Percentiles rank a stretch among this genome's conserved stretches.
Conservation (phyloP, 2,329 filamentous ascomycete genomes). For the Microdochium nivale region DNA sequence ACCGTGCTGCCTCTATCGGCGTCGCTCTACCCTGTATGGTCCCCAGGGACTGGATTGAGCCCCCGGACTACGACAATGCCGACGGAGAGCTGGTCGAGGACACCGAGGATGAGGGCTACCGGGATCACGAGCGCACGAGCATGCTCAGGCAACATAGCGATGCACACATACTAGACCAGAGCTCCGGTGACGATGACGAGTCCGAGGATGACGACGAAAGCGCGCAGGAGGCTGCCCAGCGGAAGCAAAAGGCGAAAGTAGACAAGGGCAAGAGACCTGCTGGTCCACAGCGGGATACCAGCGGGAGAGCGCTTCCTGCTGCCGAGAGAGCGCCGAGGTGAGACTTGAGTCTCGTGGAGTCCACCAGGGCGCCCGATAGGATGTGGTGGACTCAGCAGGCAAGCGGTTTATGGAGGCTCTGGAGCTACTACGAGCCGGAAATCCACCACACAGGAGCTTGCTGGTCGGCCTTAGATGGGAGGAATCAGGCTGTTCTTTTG, state of each 20-base stretch:
- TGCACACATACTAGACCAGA: constrained; percentile 12
- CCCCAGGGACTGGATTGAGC: constrained; percentile 71
- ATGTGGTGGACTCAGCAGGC: background rate
- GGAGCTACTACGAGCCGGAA: too few species aligned
- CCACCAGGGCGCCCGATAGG: background rate
- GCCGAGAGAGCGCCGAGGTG: background rate
- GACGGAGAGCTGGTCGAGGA: constrained; percentile 61
- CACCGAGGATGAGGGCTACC: constrained; percentile 33
- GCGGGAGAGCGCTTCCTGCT: constrained; percentile 7
- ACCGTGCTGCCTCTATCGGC: constrained; percentile 76
- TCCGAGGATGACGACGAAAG: constrained; percentile 9
- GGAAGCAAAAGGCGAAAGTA: constrained; percentile 4
- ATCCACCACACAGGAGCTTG: too few species aligned
- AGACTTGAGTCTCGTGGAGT: background rate
- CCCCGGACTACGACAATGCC: constrained; percentile 65
- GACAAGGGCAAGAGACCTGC: constrained; percentile 2
- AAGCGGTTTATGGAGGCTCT: too few species aligned
- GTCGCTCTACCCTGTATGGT: constrained; percentile 75
- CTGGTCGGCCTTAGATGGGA: too few species aligned
- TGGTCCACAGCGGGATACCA: constrained; percentile 4
- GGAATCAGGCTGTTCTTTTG: too few species aligned
- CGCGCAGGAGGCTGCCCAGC: constrained; percentile 8
- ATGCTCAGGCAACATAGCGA: constrained; percentile 41
- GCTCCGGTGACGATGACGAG: constrained; percentile 12
- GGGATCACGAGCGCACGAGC: constrained; percentile 41